Percentiles rank a stretch among this genome's conserved stretches.
Conservation (phyloP, 208 protist genomes). For the Trypanosoma brucei region DNA sequence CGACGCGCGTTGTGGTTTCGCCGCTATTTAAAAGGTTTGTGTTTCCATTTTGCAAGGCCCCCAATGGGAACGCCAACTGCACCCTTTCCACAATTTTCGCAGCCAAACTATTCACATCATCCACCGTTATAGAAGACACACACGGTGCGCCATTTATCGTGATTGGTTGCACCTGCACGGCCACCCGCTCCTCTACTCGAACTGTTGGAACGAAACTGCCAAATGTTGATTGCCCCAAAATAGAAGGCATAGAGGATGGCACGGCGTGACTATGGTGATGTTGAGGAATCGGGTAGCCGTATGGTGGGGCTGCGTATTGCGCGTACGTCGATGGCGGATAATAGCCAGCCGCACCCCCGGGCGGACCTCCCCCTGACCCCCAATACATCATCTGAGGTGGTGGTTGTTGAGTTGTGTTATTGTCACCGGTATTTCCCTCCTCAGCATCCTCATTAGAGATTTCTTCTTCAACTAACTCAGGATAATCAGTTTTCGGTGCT, state of each 20-base stretch:
- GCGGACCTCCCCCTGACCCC: neutral
- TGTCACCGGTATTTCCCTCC: conserved; percentile 1
- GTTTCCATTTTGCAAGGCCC: neutral
- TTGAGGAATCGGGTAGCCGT: conserved; percentile 2
- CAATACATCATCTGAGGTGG: conserved; percentile 13
- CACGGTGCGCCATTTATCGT: neutral
- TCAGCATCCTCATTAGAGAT: neutral
- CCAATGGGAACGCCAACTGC: conserved; percentile 29
- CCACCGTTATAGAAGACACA: conserved; percentile 9
- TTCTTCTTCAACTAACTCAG: conserved; percentile 25
- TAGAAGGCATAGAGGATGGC: conserved; percentile 16
- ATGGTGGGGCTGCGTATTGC: conserved; percentile 16
- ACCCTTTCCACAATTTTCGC: conserved; percentile 40
- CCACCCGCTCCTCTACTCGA: neutral
- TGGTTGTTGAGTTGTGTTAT: neutral
- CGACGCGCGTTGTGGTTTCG: neutral
- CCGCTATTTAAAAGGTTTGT: neutral
- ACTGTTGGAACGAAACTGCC: neutral
- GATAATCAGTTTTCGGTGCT: conserved; percentile 12
- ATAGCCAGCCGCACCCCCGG: conserved; percentile 16
- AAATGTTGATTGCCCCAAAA: conserved; percentile 18
- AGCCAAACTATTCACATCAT: conserved; percentile 25
- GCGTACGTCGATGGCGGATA: conserved; percentile 9
- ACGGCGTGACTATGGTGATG: neutral
- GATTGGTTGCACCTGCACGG: neutral